Conservation (phyloP, 352 stramenopile genomes). For the Thalassiosira livingstoniorum region DNA sequence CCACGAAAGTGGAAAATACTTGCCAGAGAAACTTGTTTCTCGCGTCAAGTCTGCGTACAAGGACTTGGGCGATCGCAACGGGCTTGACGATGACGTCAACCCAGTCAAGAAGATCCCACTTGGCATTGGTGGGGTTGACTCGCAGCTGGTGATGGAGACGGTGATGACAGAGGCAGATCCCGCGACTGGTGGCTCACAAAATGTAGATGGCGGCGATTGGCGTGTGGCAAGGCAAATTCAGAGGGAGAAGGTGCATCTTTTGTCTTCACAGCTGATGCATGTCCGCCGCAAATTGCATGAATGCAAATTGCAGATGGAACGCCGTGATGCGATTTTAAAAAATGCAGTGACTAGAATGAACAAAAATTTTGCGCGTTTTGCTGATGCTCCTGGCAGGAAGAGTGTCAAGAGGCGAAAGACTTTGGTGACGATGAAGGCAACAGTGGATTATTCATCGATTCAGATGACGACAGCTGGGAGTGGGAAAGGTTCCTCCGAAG, state of each 20-base stretch:
- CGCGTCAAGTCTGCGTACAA: conserved; percentile 6
- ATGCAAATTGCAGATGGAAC: background rate
- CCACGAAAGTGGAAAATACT: background rate
- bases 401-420: too few relatives aligned
- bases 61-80: conserved; percentile 22
- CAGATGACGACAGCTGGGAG: too few relatives aligned
- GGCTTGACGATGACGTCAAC: conserved; percentile 14
- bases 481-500: background rate
- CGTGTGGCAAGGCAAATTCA: conserved; percentile 7
- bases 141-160: conserved; percentile 32
- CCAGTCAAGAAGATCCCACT: conserved; percentile 29
- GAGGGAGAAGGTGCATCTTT: conserved; percentile 19
- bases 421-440: too few relatives aligned
- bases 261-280: conserved; percentile 41
- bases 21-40: background rate
- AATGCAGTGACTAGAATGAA: conserved; percentile 7
- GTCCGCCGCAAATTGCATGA: conserved; percentile 20
- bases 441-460: too few relatives aligned
- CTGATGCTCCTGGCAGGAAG: conserved; percentile 1
- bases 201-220: too few relatives aligned
- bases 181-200: too few relatives aligned
- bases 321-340: background rate
- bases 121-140: conserved; percentile 30
- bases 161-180: conserved; percentile 1
- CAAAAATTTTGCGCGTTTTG: conserved; percentile 19